Conservation (phyloP, 495 filamentous ascomycete genomes). For the Durotheca rogersii region DNA sequence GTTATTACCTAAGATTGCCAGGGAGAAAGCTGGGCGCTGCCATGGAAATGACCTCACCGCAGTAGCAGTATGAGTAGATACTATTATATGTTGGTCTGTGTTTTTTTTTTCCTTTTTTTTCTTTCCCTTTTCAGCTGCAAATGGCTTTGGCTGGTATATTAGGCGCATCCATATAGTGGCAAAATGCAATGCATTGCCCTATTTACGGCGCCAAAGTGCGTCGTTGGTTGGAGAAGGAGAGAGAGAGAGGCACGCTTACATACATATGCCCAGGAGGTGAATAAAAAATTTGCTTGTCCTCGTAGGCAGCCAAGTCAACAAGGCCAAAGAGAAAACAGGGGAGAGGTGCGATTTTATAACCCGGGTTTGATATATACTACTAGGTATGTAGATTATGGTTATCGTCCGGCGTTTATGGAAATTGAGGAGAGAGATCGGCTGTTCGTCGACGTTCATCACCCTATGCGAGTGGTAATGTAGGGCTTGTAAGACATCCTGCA, state of each 20-base stretch:
- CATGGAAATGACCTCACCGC: constrained; percentile 22
- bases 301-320: neutral
- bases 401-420: neutral
- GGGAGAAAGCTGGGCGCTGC: constrained; percentile 3
- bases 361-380: neutral
- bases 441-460: too few species aligned
- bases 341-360: neutral
- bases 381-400: too few species aligned
- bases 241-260: neutral
- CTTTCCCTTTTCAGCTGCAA: too few species aligned
- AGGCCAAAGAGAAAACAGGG: neutral
- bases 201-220: neutral
- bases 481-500: neutral
- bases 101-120: too few species aligned
- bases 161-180: too few species aligned
- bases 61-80: neutral
- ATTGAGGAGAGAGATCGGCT: neutral
- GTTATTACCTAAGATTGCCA: constrained; percentile 23
- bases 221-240: neutral
- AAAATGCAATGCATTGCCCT: neutral
- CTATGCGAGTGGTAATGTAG: neutral
- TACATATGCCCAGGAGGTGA: neutral
- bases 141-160: too few species aligned
- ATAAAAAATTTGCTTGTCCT: too few species aligned
- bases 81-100: too few species aligned